Evolutionary conservation across 164 flowering plant species (phyloP).

Genomic region (Vitis cinerea): DNA sequence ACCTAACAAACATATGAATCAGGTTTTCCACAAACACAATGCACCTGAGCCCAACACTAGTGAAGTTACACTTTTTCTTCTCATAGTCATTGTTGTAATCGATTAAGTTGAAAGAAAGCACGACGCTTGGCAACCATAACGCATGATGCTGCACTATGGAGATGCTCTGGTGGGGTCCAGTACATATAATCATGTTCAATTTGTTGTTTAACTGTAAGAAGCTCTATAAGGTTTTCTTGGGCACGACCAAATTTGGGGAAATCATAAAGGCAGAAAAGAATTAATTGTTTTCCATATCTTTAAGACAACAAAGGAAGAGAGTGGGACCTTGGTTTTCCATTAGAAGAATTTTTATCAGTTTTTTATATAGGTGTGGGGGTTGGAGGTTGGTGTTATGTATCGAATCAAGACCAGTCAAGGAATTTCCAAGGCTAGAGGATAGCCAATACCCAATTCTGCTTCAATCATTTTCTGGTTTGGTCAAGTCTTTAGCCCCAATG

Average conservation of each 20-base stretch:
- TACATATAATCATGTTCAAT: no score
- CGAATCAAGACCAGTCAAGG: slow-evolving; percentile 1
- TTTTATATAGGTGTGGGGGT: no score
- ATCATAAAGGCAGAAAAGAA: no score
- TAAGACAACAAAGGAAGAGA: no score
- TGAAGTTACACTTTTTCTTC: background rate
- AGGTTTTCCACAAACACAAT: background rate
- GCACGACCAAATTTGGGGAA: no score
- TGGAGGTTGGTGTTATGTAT: background rate
- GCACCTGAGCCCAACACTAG: background rate
- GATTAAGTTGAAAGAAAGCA: background rate
- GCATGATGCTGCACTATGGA: background rate
- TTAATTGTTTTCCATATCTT: no score
- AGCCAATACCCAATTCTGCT: background rate
- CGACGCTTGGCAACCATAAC: background rate
- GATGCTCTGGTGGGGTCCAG: background rate
- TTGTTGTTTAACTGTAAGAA: no score
- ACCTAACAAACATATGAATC: no score
- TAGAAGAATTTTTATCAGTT: no score
- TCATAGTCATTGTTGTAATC: background rate
- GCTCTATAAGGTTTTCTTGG: no score
- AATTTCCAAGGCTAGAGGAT: slow-evolving; percentile 1
- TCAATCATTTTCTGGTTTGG: background rate
- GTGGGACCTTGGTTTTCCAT: no score
- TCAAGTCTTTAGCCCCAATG: no score